Evolutionary conservation across 768 basidiomycete genomes (phyloP), one percentile per base, ranked within the genome.

Genomic region (Tephrocybe sp.): DNA sequence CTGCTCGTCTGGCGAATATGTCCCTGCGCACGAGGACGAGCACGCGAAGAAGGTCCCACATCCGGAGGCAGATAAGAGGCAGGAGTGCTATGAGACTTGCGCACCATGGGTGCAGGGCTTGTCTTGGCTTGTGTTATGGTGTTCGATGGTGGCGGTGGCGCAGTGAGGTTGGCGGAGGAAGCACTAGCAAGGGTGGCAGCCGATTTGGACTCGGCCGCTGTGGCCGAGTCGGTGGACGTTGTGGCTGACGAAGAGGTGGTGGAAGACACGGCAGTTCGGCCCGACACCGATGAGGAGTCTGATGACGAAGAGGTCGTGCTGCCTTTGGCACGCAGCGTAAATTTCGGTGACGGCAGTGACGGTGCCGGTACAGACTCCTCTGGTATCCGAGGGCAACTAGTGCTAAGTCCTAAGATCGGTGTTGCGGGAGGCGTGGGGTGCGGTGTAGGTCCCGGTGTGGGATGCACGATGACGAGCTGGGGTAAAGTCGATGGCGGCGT

Each of bases 401-500:
- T 6, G 3, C 43, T 42, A 17, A 33, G 25, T 37, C 50, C 43
- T 21, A 59, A 21, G 20, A 58, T 48, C 1, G 86, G 88, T 1
- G 87, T 88, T 1, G 83, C 77, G 2, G 89, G 90, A 6, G 90
- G 88, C 1, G 90, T 91, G 1, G 88, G 88, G 64, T 88, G 85
- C 0, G 85, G 85, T 0, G 85, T 85, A 1, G 85, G 86, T 56
- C 85, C 85, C 2, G 88, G 88, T 0, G 88, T 90, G 15, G 88
- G 86, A 57, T 86, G 83, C 8, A 90, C 82, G 18, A 91, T 76
- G 14, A 89, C 77, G 5, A 91, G 75, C 23, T 76, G 73, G 12
- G 84, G 85, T 26, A 79, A 60, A 48, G 67, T 54, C 53, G 58
- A 55, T 23, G 45, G 48, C 11, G 51, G 43, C 14, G 49, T 37